Evolutionary conservation across 2,329 filamentous ascomycete species (phyloP).

Genomic region (Talaromyces rugulosus): DNA sequence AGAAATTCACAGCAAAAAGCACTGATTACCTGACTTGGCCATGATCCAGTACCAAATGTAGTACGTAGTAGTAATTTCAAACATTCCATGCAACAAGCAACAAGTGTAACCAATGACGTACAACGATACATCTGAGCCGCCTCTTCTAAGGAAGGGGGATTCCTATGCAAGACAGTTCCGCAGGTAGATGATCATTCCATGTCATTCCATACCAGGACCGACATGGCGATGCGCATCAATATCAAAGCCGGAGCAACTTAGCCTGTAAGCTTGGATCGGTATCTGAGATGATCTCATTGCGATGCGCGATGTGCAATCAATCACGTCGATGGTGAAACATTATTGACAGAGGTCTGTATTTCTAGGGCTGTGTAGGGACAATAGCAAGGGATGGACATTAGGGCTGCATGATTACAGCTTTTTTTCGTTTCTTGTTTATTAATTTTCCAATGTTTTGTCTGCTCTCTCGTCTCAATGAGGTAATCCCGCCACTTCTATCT

Average conservation of each 20-base stretch:
- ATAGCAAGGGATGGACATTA: background rate
- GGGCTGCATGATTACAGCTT: no score
- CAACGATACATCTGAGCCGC: background rate
- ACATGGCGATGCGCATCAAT: background rate
- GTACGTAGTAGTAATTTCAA: background rate
- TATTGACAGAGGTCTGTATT: background rate
- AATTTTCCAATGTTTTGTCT: background rate
- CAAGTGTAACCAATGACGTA: background rate
- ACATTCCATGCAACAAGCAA: background rate
- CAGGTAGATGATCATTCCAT: background rate
- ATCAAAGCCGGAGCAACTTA: background rate
- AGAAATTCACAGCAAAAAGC: background rate
- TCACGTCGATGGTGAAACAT: background rate
- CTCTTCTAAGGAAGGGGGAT: background rate
- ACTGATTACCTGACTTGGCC: background rate
- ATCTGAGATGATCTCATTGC: background rate
- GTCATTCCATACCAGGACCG: constrained; percentile 10
- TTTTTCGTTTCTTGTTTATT: background rate
- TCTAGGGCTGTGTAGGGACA: background rate
- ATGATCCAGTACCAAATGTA: no score
- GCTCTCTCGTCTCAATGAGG: background rate
- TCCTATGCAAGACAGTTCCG: background rate
- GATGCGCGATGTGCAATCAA: background rate
- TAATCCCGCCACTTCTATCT: background rate
- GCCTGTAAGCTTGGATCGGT: background rate